These are phyloP conservation scores for Apocynum venetum DNA, from an alignment of 257 asterid genomes.

Conservation along the genomic window DNA sequence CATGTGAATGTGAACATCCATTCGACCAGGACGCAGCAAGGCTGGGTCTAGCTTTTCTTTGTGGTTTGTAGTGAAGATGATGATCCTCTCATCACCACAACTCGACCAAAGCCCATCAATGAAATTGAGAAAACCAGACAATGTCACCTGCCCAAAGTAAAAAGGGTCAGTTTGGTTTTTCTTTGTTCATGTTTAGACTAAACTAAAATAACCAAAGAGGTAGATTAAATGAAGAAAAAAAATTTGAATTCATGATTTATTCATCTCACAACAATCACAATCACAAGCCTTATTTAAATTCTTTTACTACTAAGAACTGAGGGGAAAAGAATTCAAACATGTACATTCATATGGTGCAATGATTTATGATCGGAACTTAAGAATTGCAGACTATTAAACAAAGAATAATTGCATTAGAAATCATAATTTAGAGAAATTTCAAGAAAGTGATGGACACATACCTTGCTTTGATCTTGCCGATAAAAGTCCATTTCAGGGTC, in stretches of 20 bases:
- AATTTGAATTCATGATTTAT: too few relatives aligned
- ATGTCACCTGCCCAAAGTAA: conserved; percentile 38
- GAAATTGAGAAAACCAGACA: conserved; percentile 59
- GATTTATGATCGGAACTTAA: too few relatives aligned
- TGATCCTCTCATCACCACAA: conserved; percentile 62
- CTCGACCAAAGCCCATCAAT: conserved; percentile 78
- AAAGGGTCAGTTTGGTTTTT: too few relatives aligned
- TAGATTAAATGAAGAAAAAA: too few relatives aligned
- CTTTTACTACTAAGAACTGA: too few relatives aligned
- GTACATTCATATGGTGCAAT: too few relatives aligned
- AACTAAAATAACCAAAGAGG: too few relatives aligned
- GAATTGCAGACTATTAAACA: not conserved
- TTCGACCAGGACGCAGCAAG: conserved; percentile 58
- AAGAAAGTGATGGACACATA: not conserved
- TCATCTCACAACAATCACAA: too few relatives aligned
- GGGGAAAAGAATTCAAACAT: too few relatives aligned
- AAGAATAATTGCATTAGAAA: not conserved
- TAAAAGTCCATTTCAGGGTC: not conserved
- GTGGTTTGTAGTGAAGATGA: conserved; percentile 67
- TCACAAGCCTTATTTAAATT: too few relatives aligned
- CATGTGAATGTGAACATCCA: conserved; percentile 74
- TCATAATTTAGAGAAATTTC: not conserved
- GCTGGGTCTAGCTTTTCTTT: conserved; percentile 64
- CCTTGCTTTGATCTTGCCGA: conserved; percentile 33
- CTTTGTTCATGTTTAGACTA: too few relatives aligned